Conservation (phyloP, 345 rosid species). For the Pseudoturritis turrita region DNA sequence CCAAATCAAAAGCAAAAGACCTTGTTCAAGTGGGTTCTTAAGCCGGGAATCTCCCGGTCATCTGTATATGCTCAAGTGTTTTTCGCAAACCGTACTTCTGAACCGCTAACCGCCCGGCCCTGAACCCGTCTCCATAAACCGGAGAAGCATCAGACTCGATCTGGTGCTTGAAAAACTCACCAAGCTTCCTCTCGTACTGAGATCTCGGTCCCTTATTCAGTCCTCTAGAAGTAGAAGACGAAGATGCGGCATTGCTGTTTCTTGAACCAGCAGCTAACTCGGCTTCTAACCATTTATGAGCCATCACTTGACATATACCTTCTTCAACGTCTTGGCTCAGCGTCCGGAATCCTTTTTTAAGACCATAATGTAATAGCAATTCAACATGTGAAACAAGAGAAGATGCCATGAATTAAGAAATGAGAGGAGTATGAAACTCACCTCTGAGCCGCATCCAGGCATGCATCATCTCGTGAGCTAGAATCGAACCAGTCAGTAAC, state of each 20-base stretch:
- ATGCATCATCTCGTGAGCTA: conserved; percentile 99
- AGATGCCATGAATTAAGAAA: neutral
- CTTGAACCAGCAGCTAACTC: conserved; percentile 49
- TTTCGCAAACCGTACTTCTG: conserved; percentile 56
- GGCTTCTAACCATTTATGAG: conserved; percentile 83
- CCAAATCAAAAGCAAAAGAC: conserved; percentile 3
- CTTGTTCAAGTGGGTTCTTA: conserved; percentile 29
- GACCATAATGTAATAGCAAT: conserved; percentile 12
- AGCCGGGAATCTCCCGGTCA: conserved; percentile 74
- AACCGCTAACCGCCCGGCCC: conserved; percentile 65
- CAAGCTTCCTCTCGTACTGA: conserved; percentile 76
- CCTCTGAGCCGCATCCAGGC: conserved; percentile 98
- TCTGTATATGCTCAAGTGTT: conserved; percentile 78
- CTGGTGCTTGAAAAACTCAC: conserved; percentile 89
- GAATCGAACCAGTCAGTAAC: conserved; percentile 89
- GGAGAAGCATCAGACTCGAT: conserved; percentile 81
- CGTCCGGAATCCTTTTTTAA: conserved; percentile 61
- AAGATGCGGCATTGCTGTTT: conserved; percentile 32
- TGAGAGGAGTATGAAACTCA: conserved; percentile 6
- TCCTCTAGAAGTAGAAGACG: conserved; percentile 40
- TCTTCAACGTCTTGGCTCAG: conserved; percentile 88
- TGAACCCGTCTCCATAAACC: conserved; percentile 89
- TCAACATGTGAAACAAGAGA: conserved; percentile 6
- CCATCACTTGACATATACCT: conserved; percentile 97
- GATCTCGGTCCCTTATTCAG: conserved; percentile 50